These are phyloP conservation scores for Dothideomycetidae sp. DNA, from an alignment of 2,329 filamentous ascomycete genomes.

Conservation along the genomic window DNA sequence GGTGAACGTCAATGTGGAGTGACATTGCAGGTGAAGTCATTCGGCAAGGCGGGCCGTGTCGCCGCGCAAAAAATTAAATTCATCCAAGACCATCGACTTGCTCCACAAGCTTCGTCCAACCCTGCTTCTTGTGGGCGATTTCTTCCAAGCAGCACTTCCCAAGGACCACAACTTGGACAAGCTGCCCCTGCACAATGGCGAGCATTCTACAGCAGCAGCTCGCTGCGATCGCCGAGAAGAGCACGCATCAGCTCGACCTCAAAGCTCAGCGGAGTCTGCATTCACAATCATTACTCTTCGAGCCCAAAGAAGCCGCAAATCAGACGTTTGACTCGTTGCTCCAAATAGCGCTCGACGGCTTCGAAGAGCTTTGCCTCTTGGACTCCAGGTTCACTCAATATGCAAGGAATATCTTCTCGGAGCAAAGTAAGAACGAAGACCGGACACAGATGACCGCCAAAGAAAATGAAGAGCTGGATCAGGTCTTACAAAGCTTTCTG, in stretches of 20 bases:
- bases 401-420: slow-evolving; percentile 70
- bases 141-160: too few relatives aligned
- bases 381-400: slow-evolving; percentile 68
- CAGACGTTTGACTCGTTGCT: slow-evolving; percentile 88
- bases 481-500: slow-evolving; percentile 67
- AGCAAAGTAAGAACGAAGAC: slow-evolving; percentile 82
- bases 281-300: slow-evolving; percentile 89
- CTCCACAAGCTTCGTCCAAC: too few relatives aligned
- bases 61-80: background rate
- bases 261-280: slow-evolving; percentile 87
- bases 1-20: too few relatives aligned
- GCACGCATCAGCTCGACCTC: slow-evolving; percentile 78
- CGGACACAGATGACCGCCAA: slow-evolving; percentile 65
- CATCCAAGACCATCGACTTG: background rate
- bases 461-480: slow-evolving; percentile 72
- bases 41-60: background rate
- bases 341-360: slow-evolving; percentile 75
- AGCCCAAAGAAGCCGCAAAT: slow-evolving; percentile 64
- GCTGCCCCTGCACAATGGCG: slow-evolving; percentile 47
- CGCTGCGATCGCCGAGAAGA: slow-evolving; percentile 78
- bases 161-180: too few relatives aligned
- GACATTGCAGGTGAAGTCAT: background rate
- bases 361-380: slow-evolving; percentile 76
- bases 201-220: slow-evolving; percentile 86
- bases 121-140: too few relatives aligned